Base-by-base conservation (phyloP, 1,284 basidiomycete species). In the Ustilago trichophora region DNA sequence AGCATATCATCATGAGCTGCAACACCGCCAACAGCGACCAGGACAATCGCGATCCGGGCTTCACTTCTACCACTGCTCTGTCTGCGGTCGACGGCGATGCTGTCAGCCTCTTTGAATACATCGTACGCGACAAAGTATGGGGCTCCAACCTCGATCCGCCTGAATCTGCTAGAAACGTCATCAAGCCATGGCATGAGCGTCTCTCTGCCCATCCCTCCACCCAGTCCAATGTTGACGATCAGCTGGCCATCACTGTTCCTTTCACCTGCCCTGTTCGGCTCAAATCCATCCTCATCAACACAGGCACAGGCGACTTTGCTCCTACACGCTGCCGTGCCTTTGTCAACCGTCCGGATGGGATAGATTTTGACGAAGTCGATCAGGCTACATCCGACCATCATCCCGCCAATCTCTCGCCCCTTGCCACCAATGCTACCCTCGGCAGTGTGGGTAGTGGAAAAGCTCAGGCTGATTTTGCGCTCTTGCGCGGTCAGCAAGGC, bases 161-260 rank as follows among this genome's bases (percentile, higher is more conserved):
- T 16, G 77, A 78, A 37, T 60, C 64, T 1, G 76, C 73, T 13
- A 73, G 68, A 31, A 56, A 58, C 18, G 73, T 73, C 40, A 70
- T 79, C 68, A 80, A 79, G 53, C 78, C 77, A 4, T 80, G 78
- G 78, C 57, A 79, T 47, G 45, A 72, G 40, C 63, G 77, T 16
- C 51, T 71, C 16, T 55, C 71, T 7, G 43, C 68, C 6, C 52
- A 63, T 0, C 54, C 47, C n/a, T 77, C 43, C 31, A 65, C 69
- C 5, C 76, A 80, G 54, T 78, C 75, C 49, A 73, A 73, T 34
- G 77, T 77, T 26, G 78, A 80, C 43, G 78, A 79, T 51, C 74
- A 77, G 64, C 73, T 80, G 41, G 76, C 77, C 48, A 69, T 80
- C 60, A 79, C 67, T 21, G 63, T 80, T 4, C 78, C 78, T 11